Conservation (phyloP, 768 basidiomycete genomes). For the Mycena filopes region DNA sequence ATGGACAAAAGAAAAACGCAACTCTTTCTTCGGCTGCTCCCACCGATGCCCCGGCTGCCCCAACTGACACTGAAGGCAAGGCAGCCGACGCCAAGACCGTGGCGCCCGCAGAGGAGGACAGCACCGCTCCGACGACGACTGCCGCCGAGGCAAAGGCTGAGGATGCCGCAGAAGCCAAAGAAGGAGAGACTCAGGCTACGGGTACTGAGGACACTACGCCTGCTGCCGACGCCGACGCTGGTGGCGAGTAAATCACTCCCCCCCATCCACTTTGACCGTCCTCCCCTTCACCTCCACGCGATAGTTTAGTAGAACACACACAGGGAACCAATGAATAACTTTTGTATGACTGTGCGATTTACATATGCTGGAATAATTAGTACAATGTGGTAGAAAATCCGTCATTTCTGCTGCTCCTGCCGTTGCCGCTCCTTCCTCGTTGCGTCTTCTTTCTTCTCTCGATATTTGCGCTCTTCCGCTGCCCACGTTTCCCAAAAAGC, state of each 20-base stretch:
- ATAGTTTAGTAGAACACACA: constrained; percentile 32
- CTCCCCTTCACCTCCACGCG: constrained; percentile 10
- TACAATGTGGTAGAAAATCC: constrained; percentile 14
- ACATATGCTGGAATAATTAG: constrained; percentile 30
- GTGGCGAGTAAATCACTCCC: constrained; percentile 25
- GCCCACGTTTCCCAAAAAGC: constrained; percentile 85
- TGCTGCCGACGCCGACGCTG: constrained; percentile 21
- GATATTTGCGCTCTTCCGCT: constrained; percentile 61
- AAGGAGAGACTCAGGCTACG: constrained; percentile 31
- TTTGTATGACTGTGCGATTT: constrained; percentile 32
- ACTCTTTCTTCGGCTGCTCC: constrained; percentile 46
- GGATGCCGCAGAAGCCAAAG: constrained; percentile 43
- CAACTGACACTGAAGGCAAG: constrained; percentile 32
- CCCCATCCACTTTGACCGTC: not conserved
- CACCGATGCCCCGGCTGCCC: constrained; percentile 35
- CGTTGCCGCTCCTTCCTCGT: not conserved
- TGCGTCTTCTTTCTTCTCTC: constrained; percentile 11
- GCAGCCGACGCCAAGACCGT: constrained; percentile 23
- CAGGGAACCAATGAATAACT: constrained; percentile 27
- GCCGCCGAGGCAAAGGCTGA: constrained; percentile 42
- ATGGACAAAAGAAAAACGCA: constrained; percentile 79
- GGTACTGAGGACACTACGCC: constrained; percentile 37
- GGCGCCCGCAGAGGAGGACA: constrained; percentile 34
- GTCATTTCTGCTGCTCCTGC: not conserved
- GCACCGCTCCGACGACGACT: constrained; percentile 17